phyloP scores from a whole-genome alignment of 2,329 filamentous ascomycete genomes.

The Trichoderma pleuroti region DNA sequence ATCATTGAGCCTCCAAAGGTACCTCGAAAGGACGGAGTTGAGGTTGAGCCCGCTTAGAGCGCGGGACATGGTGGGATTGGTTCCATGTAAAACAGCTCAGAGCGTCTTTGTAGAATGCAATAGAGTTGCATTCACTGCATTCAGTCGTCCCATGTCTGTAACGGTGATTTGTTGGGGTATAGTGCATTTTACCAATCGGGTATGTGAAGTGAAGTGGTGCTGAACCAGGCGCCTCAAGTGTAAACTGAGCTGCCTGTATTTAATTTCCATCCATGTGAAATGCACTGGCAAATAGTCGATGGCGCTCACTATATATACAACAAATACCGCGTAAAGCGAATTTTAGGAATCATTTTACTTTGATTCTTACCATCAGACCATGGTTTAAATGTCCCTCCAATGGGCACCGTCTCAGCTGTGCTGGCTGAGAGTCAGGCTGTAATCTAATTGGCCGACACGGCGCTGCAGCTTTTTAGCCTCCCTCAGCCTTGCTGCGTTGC shows the following conservation, averaged over 20 bases:
- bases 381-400: too few species aligned
- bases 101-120: not conserved
- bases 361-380: not conserved
- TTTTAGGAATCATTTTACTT: not conserved
- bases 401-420: not conserved
- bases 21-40: constrained; percentile 2
- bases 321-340: not conserved
- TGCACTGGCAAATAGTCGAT: not conserved
- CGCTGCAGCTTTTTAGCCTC: constrained; percentile 12
- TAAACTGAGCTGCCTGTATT: not conserved
- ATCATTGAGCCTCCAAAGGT: not conserved
- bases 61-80: not conserved
- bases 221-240: not conserved
- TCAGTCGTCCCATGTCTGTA: accelerated
- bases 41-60: not conserved
- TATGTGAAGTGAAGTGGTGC: too few species aligned
- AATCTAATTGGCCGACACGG: constrained; percentile 9
- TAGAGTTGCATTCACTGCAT: not conserved
- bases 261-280: not conserved
- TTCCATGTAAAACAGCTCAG: constrained; percentile 1
- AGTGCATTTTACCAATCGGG: not conserved
- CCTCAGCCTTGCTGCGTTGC: constrained; percentile 16
- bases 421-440: not conserved
- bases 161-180: not conserved
- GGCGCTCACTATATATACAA: not conserved